Base-by-base conservation (phyloP, 768 basidiomycete genomes). In the Hygrophorus russula region DNA sequence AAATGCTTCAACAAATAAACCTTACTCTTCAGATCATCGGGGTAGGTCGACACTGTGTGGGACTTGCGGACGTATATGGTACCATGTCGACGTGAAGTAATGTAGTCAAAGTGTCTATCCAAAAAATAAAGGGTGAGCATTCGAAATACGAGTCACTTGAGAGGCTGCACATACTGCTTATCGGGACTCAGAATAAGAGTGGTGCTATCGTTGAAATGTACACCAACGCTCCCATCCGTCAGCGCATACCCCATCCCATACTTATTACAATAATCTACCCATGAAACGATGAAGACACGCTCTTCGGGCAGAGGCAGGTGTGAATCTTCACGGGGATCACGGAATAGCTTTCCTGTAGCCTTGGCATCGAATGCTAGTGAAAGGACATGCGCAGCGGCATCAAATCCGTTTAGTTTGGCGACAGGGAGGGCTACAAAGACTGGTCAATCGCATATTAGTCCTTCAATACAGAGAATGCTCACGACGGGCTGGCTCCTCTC, bases 221-320 rank as follows among this genome's bases (percentile, higher is more conserved):
- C 89, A 4, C 91, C 90, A 36, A 97, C 82, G 15, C 86, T 85
- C 2, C 94, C 92, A 55, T 99, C 92, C 14, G 91, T 94, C 56
- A 98, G 68, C 3, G 91, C 90, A 59, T 96, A 98, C 1, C 94
- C 96, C 88, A 97, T 98, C n/a, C 94, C 96, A 62, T 97, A 99
- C 69, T 97, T 97, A 63, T 92, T 89, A 59, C 90, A 94, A 57
- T 98, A 98, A 60, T 98, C 96, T 33, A 98, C 85, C 96, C 96
- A 98, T n/a, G 87, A 88, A 2, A 86, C 88, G 49, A 99, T 91
- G 63, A 97, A 98, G 36, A 94, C 83, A 41, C 73, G 73, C 46
- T 89, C 85, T 13, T 78, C 71, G 0, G 70, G 71, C 2, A 88
- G 52, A 29, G 63, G 65, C 11, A 60, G 53, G 33, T 60, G 53